A percentile compares a stretch with the other conserved stretches of the same genome.
phyloP scores from a whole-genome alignment of 129 eudicot species.

The Centaurea solstitialis region DNA sequence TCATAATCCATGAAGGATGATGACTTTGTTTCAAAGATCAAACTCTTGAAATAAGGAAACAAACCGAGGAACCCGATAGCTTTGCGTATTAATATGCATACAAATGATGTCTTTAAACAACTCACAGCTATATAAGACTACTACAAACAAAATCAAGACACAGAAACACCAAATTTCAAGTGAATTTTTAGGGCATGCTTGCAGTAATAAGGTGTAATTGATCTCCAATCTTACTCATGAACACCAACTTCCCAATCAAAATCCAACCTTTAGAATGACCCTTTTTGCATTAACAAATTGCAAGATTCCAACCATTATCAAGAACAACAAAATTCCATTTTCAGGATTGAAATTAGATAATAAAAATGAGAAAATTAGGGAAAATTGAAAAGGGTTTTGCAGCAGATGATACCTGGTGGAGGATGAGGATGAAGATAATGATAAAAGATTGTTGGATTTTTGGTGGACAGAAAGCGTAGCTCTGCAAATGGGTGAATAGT shows the following conservation, averaged over 20 bases:
- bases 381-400: background rate
- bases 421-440: slow-evolving; percentile 19
- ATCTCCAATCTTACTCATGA: slow-evolving; percentile 5
- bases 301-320: background rate
- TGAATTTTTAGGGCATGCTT: slow-evolving; percentile 1
- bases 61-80: background rate
- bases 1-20: background rate
- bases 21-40: background rate
- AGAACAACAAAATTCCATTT: background rate
- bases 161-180: background rate
- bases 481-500: slow-evolving; percentile 36
- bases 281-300: background rate
- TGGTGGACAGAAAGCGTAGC: slow-evolving; percentile 35
- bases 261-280: background rate
- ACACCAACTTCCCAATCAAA: slow-evolving; percentile 11
- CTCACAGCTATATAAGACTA: background rate
- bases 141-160: background rate
- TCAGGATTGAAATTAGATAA: background rate
- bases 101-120: background rate
- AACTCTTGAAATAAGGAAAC: background rate
- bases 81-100: background rate
- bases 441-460: slow-evolving; percentile 26
- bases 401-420: slow-evolving; percentile 22
- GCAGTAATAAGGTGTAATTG: background rate
- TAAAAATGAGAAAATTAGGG: background rate